Evolutionary conservation across 768 basidiomycete genomes (phyloP), one percentile per base, ranked within the genome.

Genomic region (Amanita inopinata): DNA sequence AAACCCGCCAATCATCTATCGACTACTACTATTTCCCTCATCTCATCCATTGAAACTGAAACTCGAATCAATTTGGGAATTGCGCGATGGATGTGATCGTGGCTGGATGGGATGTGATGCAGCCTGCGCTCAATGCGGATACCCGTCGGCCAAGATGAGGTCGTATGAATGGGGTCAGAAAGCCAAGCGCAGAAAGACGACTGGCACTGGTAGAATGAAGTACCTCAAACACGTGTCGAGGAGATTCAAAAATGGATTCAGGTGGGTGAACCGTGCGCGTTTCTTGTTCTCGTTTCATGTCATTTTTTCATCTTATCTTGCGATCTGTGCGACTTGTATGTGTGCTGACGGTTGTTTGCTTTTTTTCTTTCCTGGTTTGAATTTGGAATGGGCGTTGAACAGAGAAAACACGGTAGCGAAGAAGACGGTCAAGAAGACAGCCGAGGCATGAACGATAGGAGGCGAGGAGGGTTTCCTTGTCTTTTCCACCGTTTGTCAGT

Each of bases 141-240:
- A 91, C 70, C 96, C 96, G 33, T 69, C 90, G 43, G 93, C 96
- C 43, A 98, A 89, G 70, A 67, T 94, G 56, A 81, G 94, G 58
- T 92, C 89, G 56, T 98, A 80, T 67, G 86, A 97, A 69, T 98
- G 96, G 96, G 91, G 92, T 53, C 76, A 81, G 62, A 99, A 99
- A 78, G 96, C 96, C 42, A 97, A 98, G 81, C 84, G 96, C 68
- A 84, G 94, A 80, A 96, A 94, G 83, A 98, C 94, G 36, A 97
- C 96, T 46, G 96, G 96, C 47, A 93, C 94, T 51, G 94, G 94
- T 52, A 76, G 93, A 59, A 96, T 96, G 92, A 70, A 73, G 47
- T 80, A 91, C 76, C 75, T 98, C 66, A 96, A 92, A 75, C 64
- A 73, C 40, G 94, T 98, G 32, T 81, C 84, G 55, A 79, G 93